A percentile compares a stretch with the other conserved stretches of the same genome.
Evolutionary conservation across 192 early-diverging fungal genomes (phyloP).

Genomic region (Phlyctochytrium bullatum): DNA sequence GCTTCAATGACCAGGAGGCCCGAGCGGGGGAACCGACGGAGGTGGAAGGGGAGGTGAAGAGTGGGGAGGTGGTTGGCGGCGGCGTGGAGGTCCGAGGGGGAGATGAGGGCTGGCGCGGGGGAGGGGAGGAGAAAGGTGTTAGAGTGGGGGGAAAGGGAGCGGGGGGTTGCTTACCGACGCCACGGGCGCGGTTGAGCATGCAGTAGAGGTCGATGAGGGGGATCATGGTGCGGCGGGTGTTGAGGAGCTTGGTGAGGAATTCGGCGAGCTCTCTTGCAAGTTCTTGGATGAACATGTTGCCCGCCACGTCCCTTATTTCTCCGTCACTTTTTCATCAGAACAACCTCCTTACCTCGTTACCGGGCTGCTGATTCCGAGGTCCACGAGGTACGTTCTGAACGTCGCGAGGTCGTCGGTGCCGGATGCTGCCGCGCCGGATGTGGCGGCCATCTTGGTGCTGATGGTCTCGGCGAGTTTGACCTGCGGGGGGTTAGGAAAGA

Average conservation of each 20-base stretch:
- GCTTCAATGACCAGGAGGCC: constrained; percentile 80
- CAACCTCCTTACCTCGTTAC: constrained; percentile 70
- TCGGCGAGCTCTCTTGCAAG: constrained; percentile 83
- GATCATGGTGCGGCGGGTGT: constrained; percentile 66
- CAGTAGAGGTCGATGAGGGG: constrained; percentile 89
- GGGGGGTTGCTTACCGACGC: constrained; percentile 55
- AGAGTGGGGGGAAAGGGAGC: neutral
- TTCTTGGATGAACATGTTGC: constrained; percentile 82
- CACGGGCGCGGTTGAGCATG: constrained; percentile 91
- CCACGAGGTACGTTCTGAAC: constrained; percentile 71
- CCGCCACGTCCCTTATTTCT: constrained; percentile 69
- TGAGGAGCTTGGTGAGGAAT: constrained; percentile 70
- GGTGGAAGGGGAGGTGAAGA: constrained; percentile 67
- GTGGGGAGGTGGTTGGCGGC: constrained; percentile 67
- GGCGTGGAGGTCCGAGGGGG: constrained; percentile 87
- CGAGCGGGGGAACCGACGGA: constrained; percentile 70
- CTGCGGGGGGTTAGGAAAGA: constrained; percentile 32
- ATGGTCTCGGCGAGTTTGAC: constrained; percentile 68
- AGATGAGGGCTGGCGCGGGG: constrained; percentile 67
- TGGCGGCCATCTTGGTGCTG: constrained; percentile 51
- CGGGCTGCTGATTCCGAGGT: constrained; percentile 86
- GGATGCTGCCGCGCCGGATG: constrained; percentile 19
- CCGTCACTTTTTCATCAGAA: neutral
- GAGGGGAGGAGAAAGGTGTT: neutral
- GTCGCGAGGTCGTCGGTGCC: constrained; percentile 45